Conservation (phyloP, 306 rosid species). For the Prunus persica region Prunus_persica_NCBIv2 NC_034010.1:29058501-29059000, state of each 20-base stretch:
- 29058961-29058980: conserved; percentile 78
- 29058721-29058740: conserved; percentile 23
- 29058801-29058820: not conserved
- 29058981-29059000: conserved; percentile 59
- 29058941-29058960: conserved; percentile 71
- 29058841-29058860: conserved; percentile 75
- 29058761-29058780: conserved; percentile 24
- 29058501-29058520: too few relatives aligned
- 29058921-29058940: conserved; percentile 41
- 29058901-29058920: conserved; percentile 29
- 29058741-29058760: conserved; percentile 41
- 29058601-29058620: conserved; percentile 37
- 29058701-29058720: conserved; percentile 58
- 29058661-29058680: conserved; percentile 45
- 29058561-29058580: too few relatives aligned
- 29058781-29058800: conserved; percentile 12
- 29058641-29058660: conserved; percentile 23
- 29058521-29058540: too few relatives aligned
- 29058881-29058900: conserved; percentile 6
- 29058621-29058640: conserved; percentile 25
- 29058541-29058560: too few relatives aligned
- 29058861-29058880: conserved; percentile 27
- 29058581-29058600: not conserved
- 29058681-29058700: conserved; percentile 65
- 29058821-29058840: conserved; percentile 27